phyloP scores from a whole-genome alignment of 1,139 yeast genomes.

The Debaryomyces fabryi region DNA sequence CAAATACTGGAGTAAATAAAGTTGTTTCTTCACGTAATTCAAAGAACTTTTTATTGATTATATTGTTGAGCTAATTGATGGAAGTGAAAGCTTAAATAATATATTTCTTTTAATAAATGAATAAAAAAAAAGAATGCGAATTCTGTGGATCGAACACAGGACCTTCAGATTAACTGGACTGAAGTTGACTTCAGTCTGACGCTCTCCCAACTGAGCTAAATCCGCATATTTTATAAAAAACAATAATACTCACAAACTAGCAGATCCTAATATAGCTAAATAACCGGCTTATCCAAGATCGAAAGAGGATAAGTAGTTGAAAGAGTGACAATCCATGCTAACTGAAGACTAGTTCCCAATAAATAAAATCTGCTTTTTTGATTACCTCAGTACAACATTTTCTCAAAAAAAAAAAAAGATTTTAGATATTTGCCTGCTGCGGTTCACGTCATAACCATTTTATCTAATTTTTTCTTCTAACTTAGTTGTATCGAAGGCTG shows the following conservation, averaged over 20 bases:
- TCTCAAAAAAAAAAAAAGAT: neutral
- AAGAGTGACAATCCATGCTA: neutral
- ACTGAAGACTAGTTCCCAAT: neutral
- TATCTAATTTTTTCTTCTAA: neutral
- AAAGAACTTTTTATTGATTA: too few species aligned
- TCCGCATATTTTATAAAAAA: conserved; percentile 39
- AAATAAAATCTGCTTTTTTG: neutral
- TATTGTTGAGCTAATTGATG: too few species aligned
- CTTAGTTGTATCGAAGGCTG: neutral
- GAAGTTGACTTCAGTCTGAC: conserved; percentile 72
- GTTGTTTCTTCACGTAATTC: too few species aligned
- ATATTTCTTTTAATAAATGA: too few species aligned
- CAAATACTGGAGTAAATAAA: neutral
- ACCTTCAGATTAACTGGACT: conserved; percentile 63
- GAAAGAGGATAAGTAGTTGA: neutral
- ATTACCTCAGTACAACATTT: neutral
- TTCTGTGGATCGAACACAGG: conserved; percentile 61
- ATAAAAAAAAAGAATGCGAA: conserved; percentile 31
- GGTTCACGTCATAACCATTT: neutral
- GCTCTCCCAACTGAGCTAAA: conserved; percentile 90
- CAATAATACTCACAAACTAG: neutral
- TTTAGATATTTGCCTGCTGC: neutral
- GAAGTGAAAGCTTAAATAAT: too few species aligned
- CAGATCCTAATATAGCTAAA: neutral
- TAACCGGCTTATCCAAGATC: neutral